These are phyloP conservation scores for Saccharomyces hybrid DNA, from an alignment of 1,139 yeast genomes.

Conservation along the genomic window DNA sequence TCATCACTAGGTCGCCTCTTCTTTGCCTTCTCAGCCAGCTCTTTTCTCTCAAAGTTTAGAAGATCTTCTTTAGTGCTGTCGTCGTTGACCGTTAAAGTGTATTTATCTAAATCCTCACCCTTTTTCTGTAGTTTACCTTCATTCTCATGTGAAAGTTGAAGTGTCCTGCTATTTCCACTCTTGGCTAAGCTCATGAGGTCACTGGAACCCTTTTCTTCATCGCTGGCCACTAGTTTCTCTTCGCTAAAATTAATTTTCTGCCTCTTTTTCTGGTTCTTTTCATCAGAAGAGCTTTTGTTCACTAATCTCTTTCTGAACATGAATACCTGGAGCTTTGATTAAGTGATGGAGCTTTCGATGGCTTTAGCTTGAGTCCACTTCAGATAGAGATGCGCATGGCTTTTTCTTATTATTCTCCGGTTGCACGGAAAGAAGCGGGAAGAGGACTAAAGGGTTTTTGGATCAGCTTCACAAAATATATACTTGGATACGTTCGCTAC, in stretches of 20 bases:
- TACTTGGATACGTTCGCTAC: background rate
- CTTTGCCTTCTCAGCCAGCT: background rate
- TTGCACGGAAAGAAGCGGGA: background rate
- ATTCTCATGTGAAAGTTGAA: background rate
- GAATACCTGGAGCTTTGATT: background rate
- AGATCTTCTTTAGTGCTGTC: constrained; percentile 35
- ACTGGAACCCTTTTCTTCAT: background rate
- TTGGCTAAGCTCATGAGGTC: background rate
- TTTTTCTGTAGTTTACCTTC: background rate
- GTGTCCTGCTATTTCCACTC: background rate
- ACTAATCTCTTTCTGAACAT: constrained; percentile 31
- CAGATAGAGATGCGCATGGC: background rate
- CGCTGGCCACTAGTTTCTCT: background rate
- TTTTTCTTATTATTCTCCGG: background rate
- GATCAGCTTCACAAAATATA: background rate
- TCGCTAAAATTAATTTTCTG: constrained; percentile 8
- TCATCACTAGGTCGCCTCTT: background rate
- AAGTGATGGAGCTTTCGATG: background rate
- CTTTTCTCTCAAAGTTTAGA: constrained; percentile 28
- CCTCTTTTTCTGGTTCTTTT: constrained; percentile 9
- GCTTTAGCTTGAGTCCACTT: background rate
- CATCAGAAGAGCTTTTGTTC: constrained; percentile 8
- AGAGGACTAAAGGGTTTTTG: background rate
- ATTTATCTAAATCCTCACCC: constrained; percentile 5
- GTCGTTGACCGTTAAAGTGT: constrained; percentile 14